These are phyloP conservation scores for Gastrodia elata DNA, from an alignment of 106 monocot species.

Conservation along the genomic window DNA sequence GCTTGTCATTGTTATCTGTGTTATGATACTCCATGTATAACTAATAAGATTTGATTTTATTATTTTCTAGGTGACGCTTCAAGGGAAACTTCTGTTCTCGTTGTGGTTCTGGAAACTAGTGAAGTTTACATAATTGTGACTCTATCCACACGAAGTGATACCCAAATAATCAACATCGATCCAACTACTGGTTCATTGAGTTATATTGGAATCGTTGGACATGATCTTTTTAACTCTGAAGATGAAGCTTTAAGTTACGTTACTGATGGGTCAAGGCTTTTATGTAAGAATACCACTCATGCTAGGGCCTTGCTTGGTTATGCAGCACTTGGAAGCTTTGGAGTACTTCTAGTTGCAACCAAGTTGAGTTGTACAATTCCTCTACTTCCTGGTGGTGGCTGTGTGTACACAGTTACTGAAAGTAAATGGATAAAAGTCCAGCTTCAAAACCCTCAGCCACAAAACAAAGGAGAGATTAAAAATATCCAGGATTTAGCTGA, in stretches of 20 bases:
- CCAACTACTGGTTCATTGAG: conserved; percentile 79
- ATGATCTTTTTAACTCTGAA: conserved; percentile 66
- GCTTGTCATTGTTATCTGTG: background rate
- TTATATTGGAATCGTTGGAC: conserved; percentile 41
- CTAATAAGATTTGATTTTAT: background rate
- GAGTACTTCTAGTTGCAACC: conserved; percentile 81
- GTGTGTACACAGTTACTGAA: conserved; percentile 72
- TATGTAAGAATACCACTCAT: conserved; percentile 53
- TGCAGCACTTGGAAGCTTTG: conserved; percentile 60
- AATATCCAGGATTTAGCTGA: conserved; percentile 74
- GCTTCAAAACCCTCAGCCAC: conserved; percentile 76
- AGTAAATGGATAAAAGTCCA: conserved; percentile 85
- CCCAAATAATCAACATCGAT: conserved; percentile 85
- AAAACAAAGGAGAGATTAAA: conserved; percentile 79
- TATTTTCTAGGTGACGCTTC: conserved; percentile 23
- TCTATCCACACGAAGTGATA: conserved; percentile 69
- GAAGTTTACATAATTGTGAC: conserved; percentile 81
- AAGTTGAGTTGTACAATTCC: conserved; percentile 52
- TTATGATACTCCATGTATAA: background rate
- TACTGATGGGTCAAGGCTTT: conserved; percentile 62
- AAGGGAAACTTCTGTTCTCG: conserved; percentile 69
- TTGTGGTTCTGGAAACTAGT: conserved; percentile 61
- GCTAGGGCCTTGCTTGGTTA: conserved; percentile 87
- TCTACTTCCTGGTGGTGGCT: conserved; percentile 79
- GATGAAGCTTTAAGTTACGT: conserved; percentile 67